Base-by-base conservation (phyloP, 2,329 filamentous ascomycete genomes). In the Cytospora leucostoma region DNA sequence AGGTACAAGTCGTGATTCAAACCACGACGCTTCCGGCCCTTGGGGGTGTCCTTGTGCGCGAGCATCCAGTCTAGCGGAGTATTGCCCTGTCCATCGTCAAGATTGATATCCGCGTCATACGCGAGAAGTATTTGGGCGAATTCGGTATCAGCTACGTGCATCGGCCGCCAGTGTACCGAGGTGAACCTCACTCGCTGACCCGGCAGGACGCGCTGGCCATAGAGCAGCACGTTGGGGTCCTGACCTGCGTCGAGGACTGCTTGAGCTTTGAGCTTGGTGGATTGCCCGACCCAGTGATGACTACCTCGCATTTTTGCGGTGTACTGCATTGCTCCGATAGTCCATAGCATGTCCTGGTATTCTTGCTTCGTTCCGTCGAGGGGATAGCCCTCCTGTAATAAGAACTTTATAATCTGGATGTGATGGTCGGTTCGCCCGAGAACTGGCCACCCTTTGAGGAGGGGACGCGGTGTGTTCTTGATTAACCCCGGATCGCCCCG, bases 51-150 rank as follows among this genome's bases (percentile, higher is more conserved):
- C 53, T 35, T 8, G 12, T 33, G 32, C 4, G 33, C 53, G 11
- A 55, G 17, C 12, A 55, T 17, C 53, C 53, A 55, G 32, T 55
- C 53, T 5, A 55, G 53, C 15, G 53, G 32, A n/a, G 53, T 55
- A 19, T 55, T 55, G 34, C 53, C 53, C 12, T 13, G 7, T 21
- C 34, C 53, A 21, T 55, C 53, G 12, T 37, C 53, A 19, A 33
- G 32, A 8, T 55, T 55, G 13, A 55, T 17, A 37, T 55, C 53
- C 3, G 34, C 53, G 32, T 34, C 53, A 35, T 33, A 17, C 32
- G 12, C 11, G n/a, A 35, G 34, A 33, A 55, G 19, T 21, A 13
- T 33, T 19, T 55, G 12, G n/a, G 53, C 35, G 33, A 55, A 40
- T 3, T 15, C 53, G 33, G 35, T 17, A 37, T 35, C 34, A 17